phyloP scores from a whole-genome alignment of 805 yeast species.

The Candida yuanshanica region DNA sequence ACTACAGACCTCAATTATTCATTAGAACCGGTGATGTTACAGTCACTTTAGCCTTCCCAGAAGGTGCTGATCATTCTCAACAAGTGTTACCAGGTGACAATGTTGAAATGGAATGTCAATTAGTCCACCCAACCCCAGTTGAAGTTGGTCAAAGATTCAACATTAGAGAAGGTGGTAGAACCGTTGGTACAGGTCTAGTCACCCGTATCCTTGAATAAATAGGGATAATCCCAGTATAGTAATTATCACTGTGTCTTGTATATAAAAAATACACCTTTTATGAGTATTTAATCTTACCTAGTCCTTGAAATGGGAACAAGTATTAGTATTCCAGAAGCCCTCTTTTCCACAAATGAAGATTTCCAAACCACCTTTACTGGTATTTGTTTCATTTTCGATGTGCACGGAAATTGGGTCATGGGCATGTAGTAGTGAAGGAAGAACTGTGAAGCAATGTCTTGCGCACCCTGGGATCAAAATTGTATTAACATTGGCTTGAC shows the following conservation, averaged over 20 bases:
- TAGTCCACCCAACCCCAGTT: slow-evolving; percentile 86
- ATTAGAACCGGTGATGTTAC: slow-evolving; percentile 96
- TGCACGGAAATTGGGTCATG: no score
- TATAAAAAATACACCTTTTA: not conserved
- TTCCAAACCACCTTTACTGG: no score
- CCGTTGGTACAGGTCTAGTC: slow-evolving; percentile 97
- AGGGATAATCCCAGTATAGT: no score
- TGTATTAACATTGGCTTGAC: no score
- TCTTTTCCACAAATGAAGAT: no score
- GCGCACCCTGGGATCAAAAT: no score
- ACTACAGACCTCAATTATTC: slow-evolving; percentile 97
- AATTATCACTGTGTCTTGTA: not conserved
- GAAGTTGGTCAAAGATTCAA: slow-evolving; percentile 98
- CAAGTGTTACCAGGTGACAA: slow-evolving; percentile 98
- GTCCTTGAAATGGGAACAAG: no score
- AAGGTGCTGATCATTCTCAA: slow-evolving; percentile 74
- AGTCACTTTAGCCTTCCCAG: slow-evolving; percentile 84
- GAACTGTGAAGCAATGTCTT: no score
- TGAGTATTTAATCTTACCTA: no score
- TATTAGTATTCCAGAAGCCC: no score
- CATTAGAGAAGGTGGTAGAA: slow-evolving; percentile 99
- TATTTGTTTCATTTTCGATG: no score
- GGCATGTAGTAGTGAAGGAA: no score
- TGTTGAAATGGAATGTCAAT: slow-evolving; percentile 89
- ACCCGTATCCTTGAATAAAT: slow-evolving; percentile 73